Percentiles rank a stretch among this genome's conserved stretches.
phyloP scores from a whole-genome alignment of 192 early-diverging fungal genomes.

The Backusella tarrabulga region DNA sequence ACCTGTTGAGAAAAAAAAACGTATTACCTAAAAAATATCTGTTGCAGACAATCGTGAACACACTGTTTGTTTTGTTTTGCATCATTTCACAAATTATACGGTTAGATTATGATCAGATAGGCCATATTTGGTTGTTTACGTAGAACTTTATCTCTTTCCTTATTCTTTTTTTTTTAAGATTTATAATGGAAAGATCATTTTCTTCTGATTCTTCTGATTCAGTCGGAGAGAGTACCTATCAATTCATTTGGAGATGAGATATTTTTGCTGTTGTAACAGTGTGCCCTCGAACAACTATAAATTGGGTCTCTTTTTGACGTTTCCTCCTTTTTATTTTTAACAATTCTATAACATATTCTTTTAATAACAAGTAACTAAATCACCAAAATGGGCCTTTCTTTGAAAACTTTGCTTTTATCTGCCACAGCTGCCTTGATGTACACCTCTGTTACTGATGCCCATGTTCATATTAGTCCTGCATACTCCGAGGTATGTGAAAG shows the following conservation, averaged over 20 bases:
- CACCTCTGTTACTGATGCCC: slow-evolving; percentile 2
- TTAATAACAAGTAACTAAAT: neutral
- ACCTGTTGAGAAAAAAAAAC: too few relatives aligned
- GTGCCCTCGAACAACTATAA: neutral
- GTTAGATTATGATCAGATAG: too few relatives aligned
- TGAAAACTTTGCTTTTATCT: neutral
- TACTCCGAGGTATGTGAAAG: slow-evolving; percentile 3
- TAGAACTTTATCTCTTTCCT: neutral
- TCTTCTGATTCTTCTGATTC: neutral
- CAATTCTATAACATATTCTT: neutral
- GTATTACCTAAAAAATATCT: neutral
- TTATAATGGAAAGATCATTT: neutral
- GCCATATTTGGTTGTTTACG: too few relatives aligned
- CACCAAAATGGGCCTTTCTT: neutral
- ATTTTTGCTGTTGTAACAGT: neutral
- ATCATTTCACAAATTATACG: too few relatives aligned
- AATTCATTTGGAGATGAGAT: slow-evolving; percentile 1
- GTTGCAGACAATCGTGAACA: neutral
- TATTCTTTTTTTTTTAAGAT: neutral
- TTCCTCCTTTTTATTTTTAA: neutral
- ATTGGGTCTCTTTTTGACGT: neutral
- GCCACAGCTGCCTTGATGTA: neutral
- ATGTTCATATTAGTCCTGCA: slow-evolving; percentile 4
- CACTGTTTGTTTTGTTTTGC: neutral
- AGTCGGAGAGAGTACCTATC: neutral